Percentiles rank a stretch among this genome's conserved stretches.
These are phyloP conservation scores for Plantago elongata DNA, from an alignment of 257 asterid species.

Conservation along the genomic window DNA sequence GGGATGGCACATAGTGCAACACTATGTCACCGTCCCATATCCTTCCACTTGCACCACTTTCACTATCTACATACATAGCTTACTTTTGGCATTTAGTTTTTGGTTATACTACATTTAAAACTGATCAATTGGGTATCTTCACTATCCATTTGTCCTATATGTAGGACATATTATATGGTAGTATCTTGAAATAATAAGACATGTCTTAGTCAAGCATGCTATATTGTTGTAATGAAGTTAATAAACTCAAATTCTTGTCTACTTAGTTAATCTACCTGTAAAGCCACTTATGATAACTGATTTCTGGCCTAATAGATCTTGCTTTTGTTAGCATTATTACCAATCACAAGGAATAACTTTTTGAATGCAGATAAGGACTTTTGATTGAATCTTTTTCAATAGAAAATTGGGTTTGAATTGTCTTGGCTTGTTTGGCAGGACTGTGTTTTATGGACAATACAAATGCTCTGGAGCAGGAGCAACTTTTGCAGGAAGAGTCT, in stretches of 20 bases:
- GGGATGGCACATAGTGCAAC: slow-evolving; percentile 24
- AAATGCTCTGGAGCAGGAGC: slow-evolving; percentile 90
- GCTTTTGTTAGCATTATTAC: slow-evolving; percentile 3
- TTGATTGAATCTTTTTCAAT: not conserved
- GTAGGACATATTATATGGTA: not conserved
- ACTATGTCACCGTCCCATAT: not conserved
- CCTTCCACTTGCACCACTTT: not conserved
- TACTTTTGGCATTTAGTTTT: not conserved
- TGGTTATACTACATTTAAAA: not conserved
- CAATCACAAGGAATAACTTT: not conserved
- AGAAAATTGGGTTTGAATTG: not conserved
- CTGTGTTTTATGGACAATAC: slow-evolving; percentile 93
- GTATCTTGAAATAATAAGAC: not conserved
- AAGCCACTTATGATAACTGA: not conserved
- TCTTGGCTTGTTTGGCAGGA: slow-evolving; percentile 42
- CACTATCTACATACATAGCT: slow-evolving; percentile 6
- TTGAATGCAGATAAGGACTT: not conserved
- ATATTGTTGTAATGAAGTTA: too few species aligned
- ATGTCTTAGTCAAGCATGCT: not conserved
- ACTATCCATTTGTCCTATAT: slow-evolving; percentile 6
- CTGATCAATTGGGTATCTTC: not conserved
- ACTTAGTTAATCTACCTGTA: not conserved
- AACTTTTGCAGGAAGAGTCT: slow-evolving; percentile 82
- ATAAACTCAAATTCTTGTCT: too few species aligned
- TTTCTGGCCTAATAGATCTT: not conserved